phyloP scores from a whole-genome alignment of 441 rosid genomes.

The Metrosideros polymorpha region DNA sequence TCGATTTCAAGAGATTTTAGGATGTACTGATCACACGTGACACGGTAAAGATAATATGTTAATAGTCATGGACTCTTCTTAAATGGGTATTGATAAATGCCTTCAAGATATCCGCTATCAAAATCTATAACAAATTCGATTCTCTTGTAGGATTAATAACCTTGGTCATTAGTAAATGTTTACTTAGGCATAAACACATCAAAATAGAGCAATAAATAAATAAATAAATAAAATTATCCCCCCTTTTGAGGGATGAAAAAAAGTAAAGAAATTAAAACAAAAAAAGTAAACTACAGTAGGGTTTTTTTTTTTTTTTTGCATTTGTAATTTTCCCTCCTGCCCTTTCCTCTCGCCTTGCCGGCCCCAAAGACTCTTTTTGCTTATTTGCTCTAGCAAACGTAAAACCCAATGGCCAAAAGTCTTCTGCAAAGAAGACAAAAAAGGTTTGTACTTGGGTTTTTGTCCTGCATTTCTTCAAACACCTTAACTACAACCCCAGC shows the following conservation, averaged over 20 bases:
- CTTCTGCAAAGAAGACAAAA: not conserved
- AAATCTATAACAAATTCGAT: not conserved
- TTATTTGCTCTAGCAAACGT: not conserved
- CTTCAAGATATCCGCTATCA: not conserved
- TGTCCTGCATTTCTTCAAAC: not conserved
- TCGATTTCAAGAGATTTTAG: not conserved
- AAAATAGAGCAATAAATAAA: not conserved
- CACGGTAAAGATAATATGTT: not conserved
- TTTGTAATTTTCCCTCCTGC: not conserved
- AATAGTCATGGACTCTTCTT: not conserved
- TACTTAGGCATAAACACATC: not conserved
- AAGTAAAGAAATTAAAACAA: not conserved
- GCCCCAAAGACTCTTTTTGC: not conserved
- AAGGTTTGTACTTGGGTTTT: not conserved
- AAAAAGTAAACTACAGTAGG: not conserved
- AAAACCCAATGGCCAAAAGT: not conserved
- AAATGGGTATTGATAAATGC: not conserved
- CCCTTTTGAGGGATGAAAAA: not conserved
- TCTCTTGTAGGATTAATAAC: not conserved
- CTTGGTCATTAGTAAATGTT: not conserved
- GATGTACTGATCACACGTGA: not conserved
- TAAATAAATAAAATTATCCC: not conserved
- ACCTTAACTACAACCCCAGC: not conserved
- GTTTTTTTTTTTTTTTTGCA: not conserved
- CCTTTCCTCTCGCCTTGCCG: not conserved